Conservation (phyloP, 1,284 basidiomycete genomes). For the Boletus nobilissimus region DNA sequence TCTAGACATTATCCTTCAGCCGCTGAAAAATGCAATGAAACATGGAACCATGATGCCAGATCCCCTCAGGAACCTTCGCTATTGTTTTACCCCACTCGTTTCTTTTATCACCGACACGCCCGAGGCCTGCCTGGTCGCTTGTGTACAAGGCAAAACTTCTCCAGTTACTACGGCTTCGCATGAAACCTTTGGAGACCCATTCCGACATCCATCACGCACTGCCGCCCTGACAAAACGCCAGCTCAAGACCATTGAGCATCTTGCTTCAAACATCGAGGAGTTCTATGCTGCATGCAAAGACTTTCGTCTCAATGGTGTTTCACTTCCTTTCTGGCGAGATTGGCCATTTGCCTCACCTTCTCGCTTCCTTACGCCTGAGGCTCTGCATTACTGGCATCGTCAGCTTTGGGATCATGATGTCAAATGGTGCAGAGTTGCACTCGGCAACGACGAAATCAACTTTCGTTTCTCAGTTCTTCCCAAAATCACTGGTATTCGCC, state of each 20-base stretch:
- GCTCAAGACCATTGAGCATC: no score
- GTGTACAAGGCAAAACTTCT: not conserved
- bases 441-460: not conserved
- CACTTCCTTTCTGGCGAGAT: not conserved
- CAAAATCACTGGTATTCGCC: not conserved
- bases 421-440: not conserved
- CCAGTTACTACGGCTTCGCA: constrained; percentile 12
- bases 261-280: no score
- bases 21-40: constrained; percentile 45
- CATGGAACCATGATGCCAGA: constrained; percentile 45
- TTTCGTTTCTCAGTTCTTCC: not conserved
- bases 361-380: not conserved
- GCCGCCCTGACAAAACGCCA: no score
- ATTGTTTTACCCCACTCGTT: constrained; percentile 13
- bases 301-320: not conserved
- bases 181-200: constrained; percentile 15
- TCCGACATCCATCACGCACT: constrained; percentile 37
- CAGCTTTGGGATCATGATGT: not conserved
- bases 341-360: not conserved
- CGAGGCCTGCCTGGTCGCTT: constrained; percentile 19
- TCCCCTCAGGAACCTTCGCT: constrained; percentile 30
- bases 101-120: constrained; percentile 20
- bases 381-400: not conserved
- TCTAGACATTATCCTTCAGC: constrained; percentile 44
- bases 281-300: no score